Percentiles rank a stretch among this genome's conserved stretches.
phyloP scores from a whole-genome alignment of 106 monocot species.

The Triglochin maritima region DNA sequence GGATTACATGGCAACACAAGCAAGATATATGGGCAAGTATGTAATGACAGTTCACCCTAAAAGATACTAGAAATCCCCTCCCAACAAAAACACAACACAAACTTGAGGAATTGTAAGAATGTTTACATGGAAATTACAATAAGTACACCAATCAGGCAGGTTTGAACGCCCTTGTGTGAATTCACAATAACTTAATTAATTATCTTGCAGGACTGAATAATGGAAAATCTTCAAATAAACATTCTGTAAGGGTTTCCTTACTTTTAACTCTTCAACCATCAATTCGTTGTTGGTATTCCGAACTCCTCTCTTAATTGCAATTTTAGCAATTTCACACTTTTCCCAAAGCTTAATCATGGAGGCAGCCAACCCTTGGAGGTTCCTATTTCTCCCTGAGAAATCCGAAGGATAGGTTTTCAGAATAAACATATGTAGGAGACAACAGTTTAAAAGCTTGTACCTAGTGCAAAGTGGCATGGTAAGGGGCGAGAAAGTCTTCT shows the following conservation, averaged over 20 bases:
- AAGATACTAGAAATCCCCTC: no score
- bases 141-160: no score
- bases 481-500: constrained; percentile 61
- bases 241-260: constrained; percentile 3
- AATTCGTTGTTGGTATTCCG: constrained; percentile 72
- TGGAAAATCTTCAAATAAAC: no score
- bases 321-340: constrained; percentile 91
- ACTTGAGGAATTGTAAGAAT: no score
- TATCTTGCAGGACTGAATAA: no score
- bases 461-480: constrained; percentile 92
- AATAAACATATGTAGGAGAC: background rate
- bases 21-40: no score
- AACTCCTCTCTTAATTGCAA: constrained; percentile 79
- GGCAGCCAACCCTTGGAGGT: constrained; percentile 77
- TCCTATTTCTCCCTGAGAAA: constrained; percentile 75
- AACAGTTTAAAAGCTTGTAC: constrained; percentile 15
- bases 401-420: background rate
- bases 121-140: no score
- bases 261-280: constrained; percentile 88
- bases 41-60: no score
- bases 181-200: no score
- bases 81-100: no score
- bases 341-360: constrained; percentile 95
- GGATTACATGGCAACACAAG: no score
- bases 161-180: no score